Base-by-base conservation (phyloP, 2,329 filamentous ascomycete genomes). In the Colletotrichum nymphaeae region DNA sequence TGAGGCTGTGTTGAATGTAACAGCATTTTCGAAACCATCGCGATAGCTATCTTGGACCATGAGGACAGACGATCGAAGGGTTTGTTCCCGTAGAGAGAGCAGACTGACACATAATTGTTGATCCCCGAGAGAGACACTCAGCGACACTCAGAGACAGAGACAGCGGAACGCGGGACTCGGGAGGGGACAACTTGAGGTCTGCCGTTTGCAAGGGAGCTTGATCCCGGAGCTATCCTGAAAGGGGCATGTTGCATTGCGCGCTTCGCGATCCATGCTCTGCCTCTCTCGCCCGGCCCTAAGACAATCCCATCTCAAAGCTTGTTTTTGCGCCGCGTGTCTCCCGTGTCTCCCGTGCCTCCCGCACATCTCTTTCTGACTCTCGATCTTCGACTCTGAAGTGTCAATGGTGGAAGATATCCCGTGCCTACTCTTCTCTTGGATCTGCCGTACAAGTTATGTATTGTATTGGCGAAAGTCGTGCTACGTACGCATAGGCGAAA, bases 151-250 rank as follows among this genome's bases (percentile, higher is more conserved):
- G 19, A 46, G 28, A 26, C 14, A 19, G 55, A 22, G 37, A 12
- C 12, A 35, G 9, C 24, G 26, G 26, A 53, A 26, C 19, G 46
- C 24, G 46, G n/a, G 32, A 26, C 14, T 26, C 24, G 46, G 12
- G 32, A n/a, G 49, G 26, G 52, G 49, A 26, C 11, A 11, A 22
- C 22, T 56, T 16, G 62, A 55, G 26, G n/a, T 32, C 24, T 37
- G 59, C 66, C 26, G 49, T 65, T 60, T 59, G 63, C 63, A 35
- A 69, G 58, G 58, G 37, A 59, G 69, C 64, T 72, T 24, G 28
- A 63, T 58, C 52, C 69, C 22, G 24, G 64, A 59, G 35, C 69
- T 56, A 24, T 42, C 63, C 49, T 37, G 9, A 63, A 46, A 53
- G 58, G 32, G 46, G 26, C 59, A 55, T 53, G 65, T n/a, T 24